Evolutionary conservation across 495 filamentous ascomycete species (phyloP), one percentile per base, ranked within the genome.

Genomic region (Neurospora tetraspora): DNA sequence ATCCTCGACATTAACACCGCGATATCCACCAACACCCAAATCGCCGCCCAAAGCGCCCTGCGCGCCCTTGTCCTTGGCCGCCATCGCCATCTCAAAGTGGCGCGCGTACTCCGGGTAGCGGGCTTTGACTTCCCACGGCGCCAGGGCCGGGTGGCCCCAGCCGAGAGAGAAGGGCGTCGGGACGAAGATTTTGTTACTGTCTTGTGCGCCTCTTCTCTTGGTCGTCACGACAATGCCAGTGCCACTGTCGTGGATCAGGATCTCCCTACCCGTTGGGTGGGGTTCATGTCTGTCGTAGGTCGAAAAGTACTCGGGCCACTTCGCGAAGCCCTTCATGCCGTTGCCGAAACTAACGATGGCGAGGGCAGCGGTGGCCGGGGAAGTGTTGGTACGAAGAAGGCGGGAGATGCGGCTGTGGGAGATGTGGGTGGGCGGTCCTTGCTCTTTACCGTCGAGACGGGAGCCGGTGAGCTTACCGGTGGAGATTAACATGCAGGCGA

Each of bases 61-160:
- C 27, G 53, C 53, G 2, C 53, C 76, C n/a, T 77, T 77, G 12
- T 74, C 42, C 7, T 74, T 42, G 1, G 73, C 38, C 38, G 73
- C 72, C 78, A 80, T 80, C 34, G 68, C 69, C 12, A 69, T 23
- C 43, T 74, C 69, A 38, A 80, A 80, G 1, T 39, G 7, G 5
- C 42, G 20, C 16, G 71, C 75, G 39, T 79, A 80, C 23, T 71
- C 72, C 7, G 76, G 75, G 14, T 78, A 71, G 39, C 71, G 47
- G 20, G 77, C 78, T 69, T 80, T 80, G 23, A 80, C 73, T 40
- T 79, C 78, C 77, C 77, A 79, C 4, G 78, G 78, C 39, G 74
- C 45, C 3, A 80, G 69, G 14, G 73, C 73, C 0, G 76, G 71
- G n/a, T 78, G 74, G 27, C 76, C 78, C 78, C 78, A 80, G 37